Conservation (phyloP, 306 rosid genomes). For the Biancaea sappan region DNA sequence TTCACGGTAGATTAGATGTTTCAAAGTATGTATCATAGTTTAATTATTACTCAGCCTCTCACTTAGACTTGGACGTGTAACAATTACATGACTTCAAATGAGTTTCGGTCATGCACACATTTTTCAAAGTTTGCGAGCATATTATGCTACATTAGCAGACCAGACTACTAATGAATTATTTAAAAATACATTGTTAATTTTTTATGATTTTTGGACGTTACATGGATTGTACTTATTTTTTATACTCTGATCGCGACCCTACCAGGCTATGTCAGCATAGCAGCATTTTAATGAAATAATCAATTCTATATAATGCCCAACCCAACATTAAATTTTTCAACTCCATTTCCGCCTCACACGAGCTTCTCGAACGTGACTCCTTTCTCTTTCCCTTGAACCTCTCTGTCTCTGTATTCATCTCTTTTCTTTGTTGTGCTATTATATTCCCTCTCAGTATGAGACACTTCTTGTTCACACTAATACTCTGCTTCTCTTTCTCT, state of each 20-base stretch:
- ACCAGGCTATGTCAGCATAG: not conserved
- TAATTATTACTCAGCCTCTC: too few relatives aligned
- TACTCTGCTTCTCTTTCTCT: constrained; percentile 36
- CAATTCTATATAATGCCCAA: not conserved
- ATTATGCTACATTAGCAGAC: too few relatives aligned
- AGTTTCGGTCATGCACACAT: too few relatives aligned
- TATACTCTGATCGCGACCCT: not conserved
- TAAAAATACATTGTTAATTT: too few relatives aligned
- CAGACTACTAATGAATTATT: too few relatives aligned
- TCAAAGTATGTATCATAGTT: too few relatives aligned
- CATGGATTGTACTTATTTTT: not conserved
- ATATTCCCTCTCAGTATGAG: not conserved
- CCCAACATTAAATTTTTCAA: not conserved
- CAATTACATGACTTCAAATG: too few relatives aligned
- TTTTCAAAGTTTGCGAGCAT: too few relatives aligned
- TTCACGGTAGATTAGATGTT: too few relatives aligned
- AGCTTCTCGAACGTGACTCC: not conserved
- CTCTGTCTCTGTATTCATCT: not conserved
- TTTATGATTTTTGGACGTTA: too few relatives aligned
- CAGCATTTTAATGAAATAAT: not conserved
- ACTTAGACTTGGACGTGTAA: too few relatives aligned
- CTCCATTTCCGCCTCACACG: not conserved
- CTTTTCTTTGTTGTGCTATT: not conserved
- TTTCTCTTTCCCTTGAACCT: not conserved
- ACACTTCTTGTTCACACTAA: constrained; percentile 23